Evolutionary conservation across 2,329 filamentous ascomycete genomes (phyloP), one percentile per base, ranked within the genome.

Genomic region (Colletotrichum sidae): DNA sequence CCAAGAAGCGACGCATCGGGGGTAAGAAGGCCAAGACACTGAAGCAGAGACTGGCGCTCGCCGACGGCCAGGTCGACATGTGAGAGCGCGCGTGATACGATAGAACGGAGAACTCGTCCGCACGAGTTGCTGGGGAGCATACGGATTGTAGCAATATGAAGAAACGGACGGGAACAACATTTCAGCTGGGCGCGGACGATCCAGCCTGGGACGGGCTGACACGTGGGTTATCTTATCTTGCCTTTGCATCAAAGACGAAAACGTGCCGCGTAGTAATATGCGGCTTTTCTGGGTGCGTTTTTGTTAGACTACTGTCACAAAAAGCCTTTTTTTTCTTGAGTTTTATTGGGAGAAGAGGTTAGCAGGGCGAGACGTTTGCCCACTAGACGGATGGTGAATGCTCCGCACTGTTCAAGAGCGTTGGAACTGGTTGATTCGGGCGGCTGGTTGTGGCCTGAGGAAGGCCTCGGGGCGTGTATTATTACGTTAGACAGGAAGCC

Each of bases 31-130:
- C 88, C 63, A 91, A 91, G 79, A 90, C 88, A 13, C 84, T 88
- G 3, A 91, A 91, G 76, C 88, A 91, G 74, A 81, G 89, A 62
- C 82, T 91, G 58, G 88, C 88, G 17, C 88, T 91, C 75, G 89
- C 88, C 3, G 89, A 91, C 70, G 89, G 88, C 55, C 78, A 84
- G 70, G 77, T 83, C 35, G 53, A 55, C 42, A 55, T 55, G 53
- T 67, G 51, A 59, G 34, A 37, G 39, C 46, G 50, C 51, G n/a
- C 41, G n/a, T 55, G 39, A 52, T 13, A 61, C 46, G 35, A 55
- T 10, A 51, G 51, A 34, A 50, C 35, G 44, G 52, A 47, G 10
- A n/a, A 49, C 33, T 49, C 41, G 47, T 60, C 33, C 6, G 41
- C 12, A 50, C 39, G 37, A 33, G 34, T 10, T 39, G 46, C 15